phyloP scores from a whole-genome alignment of 257 asterid species.

The Solanum phureja region DNA sequence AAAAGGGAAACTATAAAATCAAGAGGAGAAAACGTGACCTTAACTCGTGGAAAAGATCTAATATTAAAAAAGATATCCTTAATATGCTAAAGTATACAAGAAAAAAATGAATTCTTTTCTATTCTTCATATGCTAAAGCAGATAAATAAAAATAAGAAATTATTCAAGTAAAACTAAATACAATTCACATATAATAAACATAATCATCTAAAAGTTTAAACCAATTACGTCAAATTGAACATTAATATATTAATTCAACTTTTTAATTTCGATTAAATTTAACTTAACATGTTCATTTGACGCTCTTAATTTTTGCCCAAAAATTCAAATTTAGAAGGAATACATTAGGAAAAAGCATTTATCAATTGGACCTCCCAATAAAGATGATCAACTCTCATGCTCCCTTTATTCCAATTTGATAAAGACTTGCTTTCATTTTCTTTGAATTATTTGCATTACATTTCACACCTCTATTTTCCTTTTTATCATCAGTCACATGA shows the following conservation, averaged over 20 bases:
- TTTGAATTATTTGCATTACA: background rate
- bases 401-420: background rate
- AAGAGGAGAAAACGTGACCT: background rate
- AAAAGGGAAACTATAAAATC: background rate
- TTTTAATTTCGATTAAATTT: background rate
- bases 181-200: background rate
- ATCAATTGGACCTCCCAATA: background rate
- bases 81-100: background rate
- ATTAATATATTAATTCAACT: background rate
- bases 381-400: background rate
- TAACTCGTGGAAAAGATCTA: background rate
- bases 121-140: background rate
- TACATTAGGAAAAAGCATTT: conserved; percentile 8
- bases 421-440: background rate
- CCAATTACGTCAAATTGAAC: background rate
- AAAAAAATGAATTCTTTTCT: too few relatives aligned
- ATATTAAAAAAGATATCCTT: background rate
- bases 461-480: background rate
- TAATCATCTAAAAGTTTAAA: background rate
- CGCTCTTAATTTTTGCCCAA: background rate
- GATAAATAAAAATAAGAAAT: background rate
- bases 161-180: background rate
- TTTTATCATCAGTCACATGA: background rate
- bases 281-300: background rate
- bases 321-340: conserved; percentile 10